phyloP scores from a whole-genome alignment of 208 protist species.

The Leishmania guyanensis region DNA sequence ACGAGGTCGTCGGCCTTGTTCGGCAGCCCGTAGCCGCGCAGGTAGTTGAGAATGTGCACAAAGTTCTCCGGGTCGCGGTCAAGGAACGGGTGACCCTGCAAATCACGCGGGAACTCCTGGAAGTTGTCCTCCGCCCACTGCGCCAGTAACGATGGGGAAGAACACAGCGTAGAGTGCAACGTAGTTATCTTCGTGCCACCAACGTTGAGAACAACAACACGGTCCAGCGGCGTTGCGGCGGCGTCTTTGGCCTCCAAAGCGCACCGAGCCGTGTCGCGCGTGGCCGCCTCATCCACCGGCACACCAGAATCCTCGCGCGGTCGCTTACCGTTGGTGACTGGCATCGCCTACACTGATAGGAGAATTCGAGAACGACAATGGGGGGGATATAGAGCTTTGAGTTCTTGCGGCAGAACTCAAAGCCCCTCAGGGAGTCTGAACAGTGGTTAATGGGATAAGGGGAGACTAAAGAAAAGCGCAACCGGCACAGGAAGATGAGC shows the following conservation, averaged over 20 bases:
- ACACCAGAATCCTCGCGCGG: constrained; percentile 13
- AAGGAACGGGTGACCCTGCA: constrained; percentile 75
- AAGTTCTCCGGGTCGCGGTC: constrained; percentile 85
- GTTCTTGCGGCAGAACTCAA: constrained; percentile 7
- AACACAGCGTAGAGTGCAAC: constrained; percentile 68
- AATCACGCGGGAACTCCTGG: constrained; percentile 67
- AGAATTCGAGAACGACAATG: background rate
- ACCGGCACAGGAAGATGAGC: background rate
- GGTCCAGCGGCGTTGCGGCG: constrained; percentile 17
- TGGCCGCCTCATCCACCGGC: constrained; percentile 13
- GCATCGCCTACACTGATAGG: background rate
- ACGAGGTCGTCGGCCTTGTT: constrained; percentile 61
- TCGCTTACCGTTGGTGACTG: constrained; percentile 11
- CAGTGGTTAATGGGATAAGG: background rate
- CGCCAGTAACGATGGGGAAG: constrained; percentile 59
- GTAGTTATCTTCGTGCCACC: constrained; percentile 73
- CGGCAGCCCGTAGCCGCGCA: constrained; percentile 83
- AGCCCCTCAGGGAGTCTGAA: constrained; percentile 2
- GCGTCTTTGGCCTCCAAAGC: constrained; percentile 20
- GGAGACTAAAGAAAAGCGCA: background rate
- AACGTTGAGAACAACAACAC: constrained; percentile 70
- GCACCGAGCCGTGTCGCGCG: background rate
- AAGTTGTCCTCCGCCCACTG: constrained; percentile 74
- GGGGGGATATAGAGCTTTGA: background rate
- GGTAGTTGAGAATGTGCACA: constrained; percentile 78